phyloP scores from a whole-genome alignment of 345 rosid genomes.

The Bruguiera gymnorhiza region DNA sequence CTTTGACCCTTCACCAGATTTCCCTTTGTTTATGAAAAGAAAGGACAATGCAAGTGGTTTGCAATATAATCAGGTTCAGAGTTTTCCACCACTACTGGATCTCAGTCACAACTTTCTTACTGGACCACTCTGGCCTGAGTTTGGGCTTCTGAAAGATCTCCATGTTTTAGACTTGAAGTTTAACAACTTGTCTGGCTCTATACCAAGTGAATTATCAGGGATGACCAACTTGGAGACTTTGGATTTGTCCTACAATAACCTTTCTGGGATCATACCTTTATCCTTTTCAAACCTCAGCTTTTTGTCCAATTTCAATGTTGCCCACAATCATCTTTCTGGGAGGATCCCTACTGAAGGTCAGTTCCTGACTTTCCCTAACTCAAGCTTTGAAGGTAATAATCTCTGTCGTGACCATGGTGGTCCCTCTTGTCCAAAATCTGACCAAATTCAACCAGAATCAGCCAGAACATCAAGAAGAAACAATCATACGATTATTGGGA shows the following conservation, averaged over 20 bases:
- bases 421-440: constrained; percentile 30
- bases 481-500: constrained; percentile 42
- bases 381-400: constrained; percentile 72
- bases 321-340: constrained; percentile 54
- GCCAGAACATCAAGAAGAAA: constrained; percentile 28
- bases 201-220: constrained; percentile 24
- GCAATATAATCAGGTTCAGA: constrained; percentile 57
- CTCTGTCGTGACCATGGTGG: constrained; percentile 70
- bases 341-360: constrained; percentile 61
- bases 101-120: constrained; percentile 15
- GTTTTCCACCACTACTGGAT: constrained; percentile 21
- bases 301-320: constrained; percentile 57
- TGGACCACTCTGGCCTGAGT: constrained; percentile 23
- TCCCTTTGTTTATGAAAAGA: constrained; percentile 56
- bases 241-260: constrained; percentile 24
- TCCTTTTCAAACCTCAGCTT: constrained; percentile 30
- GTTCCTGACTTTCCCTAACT: constrained; percentile 67
- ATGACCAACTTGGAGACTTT: constrained; percentile 23
- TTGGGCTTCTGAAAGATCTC: constrained; percentile 20
- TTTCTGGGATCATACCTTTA: constrained; percentile 18
- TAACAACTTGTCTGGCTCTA: constrained; percentile 16
- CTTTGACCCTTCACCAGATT: constrained; percentile 50
- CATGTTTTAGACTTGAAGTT: constrained; percentile 12
- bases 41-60: constrained; percentile 46
- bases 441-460: constrained; percentile 8